Evolutionary conservation across 2,329 filamentous ascomycete genomes (phyloP), one percentile per base, ranked within the genome.

Genomic region (Metarhizium album): DNA sequence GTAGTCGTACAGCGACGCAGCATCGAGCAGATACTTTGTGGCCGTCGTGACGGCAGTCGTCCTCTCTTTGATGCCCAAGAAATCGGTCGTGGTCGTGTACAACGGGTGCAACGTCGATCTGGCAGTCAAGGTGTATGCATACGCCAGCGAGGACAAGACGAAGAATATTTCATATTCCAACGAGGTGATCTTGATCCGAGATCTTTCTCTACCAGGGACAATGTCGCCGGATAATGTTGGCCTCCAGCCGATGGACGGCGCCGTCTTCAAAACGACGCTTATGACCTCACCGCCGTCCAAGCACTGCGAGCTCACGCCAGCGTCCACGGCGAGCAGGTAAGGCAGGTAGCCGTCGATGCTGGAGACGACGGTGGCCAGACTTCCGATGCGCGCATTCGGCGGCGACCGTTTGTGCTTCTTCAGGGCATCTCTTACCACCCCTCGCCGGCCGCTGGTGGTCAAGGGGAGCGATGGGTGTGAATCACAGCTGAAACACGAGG

Each of bases 371-470:
- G 78, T 78, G 23, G 80, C 74, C 5, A 98, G 76, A 62, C 89
- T 83, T 22, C 83, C 74, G 5, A 81, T 71, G 65, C 89, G 87
- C 23, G 86, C 82, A 9, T 79, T 65, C 8, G 85, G 75, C 3
- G 87, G 77, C n/a, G 95, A 79, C 48, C 89, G 83, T 68, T 95
- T 97, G 74, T 96, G 84, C 59, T 83, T 83, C 70, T 97, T 97
- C 53, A 98, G 76, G 2, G 83, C 79, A 66, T 91, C 83, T 60
- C 89, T 83, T 48, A 96, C 77, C 18, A 95, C 80, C 58, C 87
- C 86, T 53, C 93, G 87, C 62, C 88, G 82, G 8, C 87, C 91
- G 57, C 90, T 90, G 22, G 89, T 84, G 50, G 80, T 79, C 59
- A 91, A 79, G 23, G 90, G 88, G 42, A 98, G 76, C 0, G 91